Evolutionary conservation across 306 rosid genomes (phyloP).

Genomic region (cucumber (Cucumis sativus)): DNA sequence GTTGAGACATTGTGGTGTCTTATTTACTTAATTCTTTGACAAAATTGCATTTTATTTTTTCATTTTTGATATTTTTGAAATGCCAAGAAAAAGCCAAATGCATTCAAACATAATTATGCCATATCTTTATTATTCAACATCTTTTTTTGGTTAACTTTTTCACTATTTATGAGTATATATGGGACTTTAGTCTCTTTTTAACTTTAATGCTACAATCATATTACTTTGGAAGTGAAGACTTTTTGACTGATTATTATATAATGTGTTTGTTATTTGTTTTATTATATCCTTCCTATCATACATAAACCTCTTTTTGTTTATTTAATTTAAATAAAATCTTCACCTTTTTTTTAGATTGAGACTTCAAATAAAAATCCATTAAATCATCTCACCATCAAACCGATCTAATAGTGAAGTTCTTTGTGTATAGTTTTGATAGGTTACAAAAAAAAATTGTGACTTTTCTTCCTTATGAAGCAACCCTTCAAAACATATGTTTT

Average conservation of each 20-base stretch:
- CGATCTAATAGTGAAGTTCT: neutral
- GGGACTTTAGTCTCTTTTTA: slow-evolving; percentile 1
- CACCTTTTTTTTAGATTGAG: slow-evolving; percentile 23
- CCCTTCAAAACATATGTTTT: neutral
- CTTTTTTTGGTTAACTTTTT: neutral
- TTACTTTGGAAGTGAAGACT: slow-evolving; percentile 5
- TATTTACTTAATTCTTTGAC: neutral
- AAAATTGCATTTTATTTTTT: neutral
- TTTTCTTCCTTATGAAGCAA: neutral
- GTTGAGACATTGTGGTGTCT: neutral
- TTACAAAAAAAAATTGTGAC: neutral
- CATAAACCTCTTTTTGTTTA: slow-evolving; percentile 4
- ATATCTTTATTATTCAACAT: neutral
- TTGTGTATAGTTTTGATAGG: neutral
- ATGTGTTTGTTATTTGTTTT: slow-evolving; percentile 12
- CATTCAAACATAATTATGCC: slow-evolving; percentile 3
- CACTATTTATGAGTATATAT: neutral
- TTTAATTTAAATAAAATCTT: slow-evolving; percentile 7
- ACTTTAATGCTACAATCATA: slow-evolving; percentile 8
- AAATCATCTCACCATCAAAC: neutral
- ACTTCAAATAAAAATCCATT: neutral
- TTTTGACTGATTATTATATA: neutral
- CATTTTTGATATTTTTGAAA: neutral
- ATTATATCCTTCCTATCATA: slow-evolving; percentile 16
- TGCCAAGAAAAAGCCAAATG: slow-evolving; percentile 3